Evolutionary conservation across 2,329 filamentous ascomycete genomes (phyloP), one percentile per base, ranked within the genome.

Genomic region (Alternaria conjuncta): DNA sequence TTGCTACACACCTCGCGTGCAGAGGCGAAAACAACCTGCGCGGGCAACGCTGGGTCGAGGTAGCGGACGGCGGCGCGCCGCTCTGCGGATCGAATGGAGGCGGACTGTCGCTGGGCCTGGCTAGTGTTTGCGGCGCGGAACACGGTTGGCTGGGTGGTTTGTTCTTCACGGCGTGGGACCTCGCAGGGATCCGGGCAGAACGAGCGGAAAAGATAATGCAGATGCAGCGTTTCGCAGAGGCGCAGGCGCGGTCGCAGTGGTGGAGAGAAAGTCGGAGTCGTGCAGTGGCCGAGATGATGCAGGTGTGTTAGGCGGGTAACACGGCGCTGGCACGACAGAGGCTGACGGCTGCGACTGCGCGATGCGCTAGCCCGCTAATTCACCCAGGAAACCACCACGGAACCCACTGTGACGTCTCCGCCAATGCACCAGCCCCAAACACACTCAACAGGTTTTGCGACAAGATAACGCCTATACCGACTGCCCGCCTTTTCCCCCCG

Each of bases 241-340:
- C 28, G 28, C 26, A 41, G 54, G 36, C 36, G 36, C 36, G 36
- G 36, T 41, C 36, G 36, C 36, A 46, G 54, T 51, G 50, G 49
- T 36, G 55, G 44, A 50, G 25, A 41, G 36, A 28, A 20, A 25
- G 20, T 41, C 30, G 49, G 26, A 32, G 49, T 51, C 43, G 43
- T 45, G 18, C 26, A 41, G 36, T 41, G 43, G 44, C 30, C 47
- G 20, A 53, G 30, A 49, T 30, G 47, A 57, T 32, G 61, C 61
- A 53, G 55, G 62, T 46, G 56, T 51, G 23, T 28, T 56, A 43
- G 56, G 41, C 57, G 64, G 64, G 44, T 61, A 59, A 36, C 30
- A 66, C 61, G 61, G 64, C 58, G 32, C 11, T 65, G 64, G 64
- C 53, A 63, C 46, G 55, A 64, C 64, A 64, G 64, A 64, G 58